Conservation (phyloP, 345 rosid species). For the Mallotus nudiflorus region DNA sequence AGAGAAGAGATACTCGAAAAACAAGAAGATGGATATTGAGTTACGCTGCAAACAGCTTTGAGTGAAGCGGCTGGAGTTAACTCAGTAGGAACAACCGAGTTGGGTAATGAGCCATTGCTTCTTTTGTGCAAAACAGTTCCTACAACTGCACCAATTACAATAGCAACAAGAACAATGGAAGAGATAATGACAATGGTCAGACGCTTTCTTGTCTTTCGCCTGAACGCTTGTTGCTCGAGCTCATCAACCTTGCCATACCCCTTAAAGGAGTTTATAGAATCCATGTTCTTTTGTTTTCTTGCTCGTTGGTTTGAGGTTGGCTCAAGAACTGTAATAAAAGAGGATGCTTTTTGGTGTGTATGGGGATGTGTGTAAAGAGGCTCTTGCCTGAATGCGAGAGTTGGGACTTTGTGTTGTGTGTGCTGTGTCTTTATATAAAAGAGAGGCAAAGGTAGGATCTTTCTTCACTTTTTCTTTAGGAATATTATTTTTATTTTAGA, state of each 20-base stretch:
- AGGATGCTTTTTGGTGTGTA: too few relatives aligned
- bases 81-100: constrained; percentile 29
- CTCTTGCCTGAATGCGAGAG: not conserved
- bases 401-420: not conserved
- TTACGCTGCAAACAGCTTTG: constrained; percentile 63
- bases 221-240: constrained; percentile 55
- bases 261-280: constrained; percentile 72
- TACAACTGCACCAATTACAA: constrained; percentile 52
- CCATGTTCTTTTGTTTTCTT: constrained; percentile 50
- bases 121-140: constrained; percentile 49
- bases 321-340: too few relatives aligned
- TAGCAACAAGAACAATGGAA: constrained; percentile 38
- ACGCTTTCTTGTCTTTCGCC: constrained; percentile 57
- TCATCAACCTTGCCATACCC: constrained; percentile 88
- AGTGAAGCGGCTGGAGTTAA: constrained; percentile 63
- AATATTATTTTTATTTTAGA: too few relatives aligned
- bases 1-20: constrained; percentile 55
- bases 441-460: not conserved
- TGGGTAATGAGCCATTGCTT: constrained; percentile 21
- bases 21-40: constrained; percentile 68
- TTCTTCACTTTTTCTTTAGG: not conserved
- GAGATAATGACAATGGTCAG: constrained; percentile 45
- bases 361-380: not conserved
- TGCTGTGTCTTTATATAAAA: not conserved
- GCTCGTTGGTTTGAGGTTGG: not conserved